Evolutionary conservation across 225 moss, liverwort and hornwort species (phyloP).

Genomic region (Marchantia paleacea): DNA sequence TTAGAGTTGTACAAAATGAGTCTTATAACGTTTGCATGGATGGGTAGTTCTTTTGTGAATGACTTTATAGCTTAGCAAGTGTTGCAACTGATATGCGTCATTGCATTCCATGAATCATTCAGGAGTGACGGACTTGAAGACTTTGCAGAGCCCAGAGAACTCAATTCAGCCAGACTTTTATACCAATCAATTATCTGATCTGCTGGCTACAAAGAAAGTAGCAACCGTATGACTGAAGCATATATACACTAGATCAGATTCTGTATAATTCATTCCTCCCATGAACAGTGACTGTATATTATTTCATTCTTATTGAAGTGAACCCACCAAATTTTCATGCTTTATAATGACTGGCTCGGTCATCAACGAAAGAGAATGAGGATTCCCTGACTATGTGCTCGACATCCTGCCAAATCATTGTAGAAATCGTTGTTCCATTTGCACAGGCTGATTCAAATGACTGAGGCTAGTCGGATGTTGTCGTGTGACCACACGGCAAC

Average conservation of each 20-base stretch:
- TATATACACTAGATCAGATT: neutral
- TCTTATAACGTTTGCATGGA: neutral
- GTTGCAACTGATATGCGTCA: neutral
- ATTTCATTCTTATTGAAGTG: neutral
- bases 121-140: slow-evolving; percentile 85
- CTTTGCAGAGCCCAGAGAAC: slow-evolving; percentile 65
- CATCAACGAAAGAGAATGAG: too few species aligned
- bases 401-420: too few species aligned
- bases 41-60: neutral
- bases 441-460: too few species aligned
- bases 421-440: too few species aligned
- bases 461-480: too few species aligned
- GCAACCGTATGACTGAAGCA: slow-evolving; percentile 29
- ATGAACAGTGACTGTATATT: slow-evolving; percentile 1
- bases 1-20: too few species aligned
- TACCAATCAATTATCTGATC: slow-evolving; percentile 69
- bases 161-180: slow-evolving; percentile 66
- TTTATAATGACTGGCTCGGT: too few species aligned
- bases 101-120: slow-evolving; percentile 1
- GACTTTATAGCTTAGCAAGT: neutral
- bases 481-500: too few species aligned
- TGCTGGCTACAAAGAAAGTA: slow-evolving; percentile 56
- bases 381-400: too few species aligned
- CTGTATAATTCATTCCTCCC: neutral
- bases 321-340: too few species aligned